Percentiles rank a stretch among this genome's conserved stretches.
Evolutionary conservation across 495 filamentous ascomycete genomes (phyloP).

Genomic region (Elaphomyces granulatus): DNA sequence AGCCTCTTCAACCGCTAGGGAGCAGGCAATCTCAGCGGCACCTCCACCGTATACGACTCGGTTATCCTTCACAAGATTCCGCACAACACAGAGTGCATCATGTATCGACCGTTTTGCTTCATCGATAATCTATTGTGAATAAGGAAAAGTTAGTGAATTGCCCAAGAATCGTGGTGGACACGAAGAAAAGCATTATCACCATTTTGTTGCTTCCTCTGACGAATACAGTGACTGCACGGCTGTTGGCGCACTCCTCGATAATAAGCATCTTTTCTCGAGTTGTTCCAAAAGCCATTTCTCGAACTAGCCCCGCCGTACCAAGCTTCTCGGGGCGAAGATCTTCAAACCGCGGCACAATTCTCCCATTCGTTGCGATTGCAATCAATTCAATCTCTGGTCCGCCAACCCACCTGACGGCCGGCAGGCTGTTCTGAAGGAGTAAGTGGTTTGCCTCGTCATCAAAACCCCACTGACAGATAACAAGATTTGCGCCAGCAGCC

Average conservation of each 20-base stretch:
- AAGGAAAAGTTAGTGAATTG: slow-evolving; percentile 15
- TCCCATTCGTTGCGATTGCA: slow-evolving; percentile 93
- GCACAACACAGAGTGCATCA: slow-evolving; percentile 93
- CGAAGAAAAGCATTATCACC: slow-evolving; percentile 36
- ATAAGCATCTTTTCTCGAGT: slow-evolving; percentile 99
- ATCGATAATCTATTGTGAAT: slow-evolving; percentile 67
- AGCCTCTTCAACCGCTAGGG: slow-evolving; percentile 86
- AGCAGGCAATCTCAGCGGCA: slow-evolving; percentile 96
- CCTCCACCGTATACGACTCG: slow-evolving; percentile 97
- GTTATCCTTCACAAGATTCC: slow-evolving; percentile 92
- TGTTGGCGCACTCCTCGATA: slow-evolving; percentile 98
- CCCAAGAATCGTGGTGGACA: slow-evolving; percentile 1
- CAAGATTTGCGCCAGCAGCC: slow-evolving; percentile 90
- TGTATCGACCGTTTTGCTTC: slow-evolving; percentile 96
- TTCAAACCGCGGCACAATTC: slow-evolving; percentile 95
- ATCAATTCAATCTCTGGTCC: slow-evolving; percentile 98
- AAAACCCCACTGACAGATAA: slow-evolving; percentile 99
- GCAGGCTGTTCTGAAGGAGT: slow-evolving; percentile 86
- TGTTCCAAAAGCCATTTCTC: slow-evolving; percentile 92
- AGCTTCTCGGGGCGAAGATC: slow-evolving; percentile 84
- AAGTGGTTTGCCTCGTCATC: slow-evolving; percentile 98
- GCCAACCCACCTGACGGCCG: slow-evolving; percentile 95
- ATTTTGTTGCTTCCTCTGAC: slow-evolving; percentile 99
- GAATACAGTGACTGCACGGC: slow-evolving; percentile 88
- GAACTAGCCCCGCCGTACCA: slow-evolving; percentile 74